Base-by-base conservation (phyloP, 345 rosid species). In the Sapria himalayana region DNA sequence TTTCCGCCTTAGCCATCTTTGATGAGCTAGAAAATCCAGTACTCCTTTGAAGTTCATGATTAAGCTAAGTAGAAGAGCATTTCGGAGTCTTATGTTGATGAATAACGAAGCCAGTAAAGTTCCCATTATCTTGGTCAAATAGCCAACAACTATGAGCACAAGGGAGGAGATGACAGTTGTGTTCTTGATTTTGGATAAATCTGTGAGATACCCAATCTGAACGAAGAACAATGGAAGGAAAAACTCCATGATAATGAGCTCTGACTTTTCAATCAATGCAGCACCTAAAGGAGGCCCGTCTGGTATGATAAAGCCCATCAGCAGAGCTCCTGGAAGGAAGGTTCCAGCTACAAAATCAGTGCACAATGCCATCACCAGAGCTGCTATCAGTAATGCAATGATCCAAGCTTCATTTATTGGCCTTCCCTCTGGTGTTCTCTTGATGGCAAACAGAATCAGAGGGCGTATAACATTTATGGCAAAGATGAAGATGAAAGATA, bases 281-380 rank as follows among this genome's bases (percentile, higher is more conserved):
- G 61, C 16, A 14, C 69, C 63, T 3, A 63, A n/a, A 0, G 64
- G 60, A 0, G 57, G 63, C 13, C 70, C 73, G 0, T 46, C 29
- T 0, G 64, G 70, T n/a, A 67, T 19, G 3, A 47, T 18, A 1
- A 60, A 5, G 0, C 73, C 66, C 8, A 53, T 17, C 0, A 54
- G 3, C 0, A 60, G 3, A 20, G 38, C 43, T 6, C 70, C 70
- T 0, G 31, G 16, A 2, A 43, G 15, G 15, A 33, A 19, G 2
- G 15, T 3, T 1, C 23, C 0, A 14, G 65, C 61, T 0, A 46
- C 1, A 3, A 22, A 4, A 15, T 66, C 68, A 9, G 32, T 17
- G 0, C 45, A 0, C n/a, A 25, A 0, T 5, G 45, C 51, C 45
- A 42, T 35, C 3, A 41, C 1, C 7, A 62, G 24, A 1, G 57